phyloP scores from a whole-genome alignment of 2,329 filamentous ascomycete genomes.

The Xylariaceae sp. region DNA sequence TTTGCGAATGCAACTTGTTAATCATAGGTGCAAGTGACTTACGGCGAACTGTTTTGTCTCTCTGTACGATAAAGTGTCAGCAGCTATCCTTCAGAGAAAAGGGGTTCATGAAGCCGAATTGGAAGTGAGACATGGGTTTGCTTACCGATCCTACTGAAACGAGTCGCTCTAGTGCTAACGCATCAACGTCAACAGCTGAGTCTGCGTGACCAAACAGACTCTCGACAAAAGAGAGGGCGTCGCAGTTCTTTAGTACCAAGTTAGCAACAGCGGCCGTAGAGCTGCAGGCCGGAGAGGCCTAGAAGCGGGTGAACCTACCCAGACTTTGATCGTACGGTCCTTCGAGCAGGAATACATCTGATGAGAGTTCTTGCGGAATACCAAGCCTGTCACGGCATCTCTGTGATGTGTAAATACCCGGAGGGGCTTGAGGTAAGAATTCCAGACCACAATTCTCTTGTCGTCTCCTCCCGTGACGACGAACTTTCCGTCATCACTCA shows the following conservation, averaged over 20 bases:
- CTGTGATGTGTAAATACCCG: conserved; percentile 88
- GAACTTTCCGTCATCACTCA: conserved; percentile 83
- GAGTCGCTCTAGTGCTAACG: conserved; percentile 79
- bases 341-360: conserved; percentile 87
- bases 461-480: conserved; percentile 87
- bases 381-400: conserved; percentile 74
- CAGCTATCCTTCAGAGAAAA: not conserved
- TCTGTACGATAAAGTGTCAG: conserved; percentile 25
- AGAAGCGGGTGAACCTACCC: conserved; percentile 39
- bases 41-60: conserved; percentile 78
- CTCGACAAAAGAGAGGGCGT: conserved; percentile 82
- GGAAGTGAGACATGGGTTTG: not conserved
- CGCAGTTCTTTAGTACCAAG: conserved; percentile 49
- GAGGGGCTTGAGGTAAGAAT: conserved; percentile 68
- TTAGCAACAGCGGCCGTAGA: conserved; percentile 1
- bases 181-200: conserved; percentile 76
- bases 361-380: conserved; percentile 81
- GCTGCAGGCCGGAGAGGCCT: not conserved
- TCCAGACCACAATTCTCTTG: conserved; percentile 80
- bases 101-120: not conserved
- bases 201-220: conserved; percentile 96
- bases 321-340: conserved; percentile 92
- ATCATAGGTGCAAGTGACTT: conserved; percentile 1
- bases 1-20: not conserved
- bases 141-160: conserved; percentile 71